Evolutionary conservation across 441 rosid species (phyloP), one percentile per base, ranked within the genome.

Genomic region (Theobroma grandiflorum): DNA sequence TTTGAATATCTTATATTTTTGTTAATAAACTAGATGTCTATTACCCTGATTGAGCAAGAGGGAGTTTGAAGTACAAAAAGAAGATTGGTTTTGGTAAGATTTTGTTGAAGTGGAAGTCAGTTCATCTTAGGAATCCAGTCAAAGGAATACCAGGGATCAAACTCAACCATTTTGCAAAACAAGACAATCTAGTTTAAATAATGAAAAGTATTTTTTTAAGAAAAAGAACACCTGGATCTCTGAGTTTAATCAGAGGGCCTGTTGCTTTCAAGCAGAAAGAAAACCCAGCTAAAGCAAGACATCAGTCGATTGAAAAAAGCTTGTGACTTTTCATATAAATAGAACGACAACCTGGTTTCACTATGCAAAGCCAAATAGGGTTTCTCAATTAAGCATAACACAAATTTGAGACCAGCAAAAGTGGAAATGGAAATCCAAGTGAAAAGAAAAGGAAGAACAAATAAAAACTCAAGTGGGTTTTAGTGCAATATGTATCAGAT

Each of bases 221-320:
- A 68, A 63, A 20, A 61, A 45, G 31, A 76, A 79, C 83, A 77
- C 74, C 71, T 75, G 66, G 52, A 61, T 69, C 79, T 73, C 49
- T 53, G 76, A 70, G 83, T 72, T 82, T 57, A 79, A 61, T 74
- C 79, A 76, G 15, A 49, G 45, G 10, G 67, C 31, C 84, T 74
- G 83, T 75, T 80, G 76, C 76, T 75, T 69, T 82, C 75, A 77
- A 76, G 52, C 43, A 49, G 77, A 38, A n/a, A 52, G 14, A 72
- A 55, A 52, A 80, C 59, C 55, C 55, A 20, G 38, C 9, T 18
- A 37, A 67, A 63, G 12, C 31, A 18, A 53, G 37, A 75, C 43
- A 61, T 3, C 22, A 37, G 12, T 12, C 18, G 4, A 73, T 42
- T 61, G 64, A 59, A 59, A 59, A 11, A 12, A 26, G 16, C 58